Conservation (phyloP, 768 basidiomycete species). For the Mycena chlorophos region DNA sequence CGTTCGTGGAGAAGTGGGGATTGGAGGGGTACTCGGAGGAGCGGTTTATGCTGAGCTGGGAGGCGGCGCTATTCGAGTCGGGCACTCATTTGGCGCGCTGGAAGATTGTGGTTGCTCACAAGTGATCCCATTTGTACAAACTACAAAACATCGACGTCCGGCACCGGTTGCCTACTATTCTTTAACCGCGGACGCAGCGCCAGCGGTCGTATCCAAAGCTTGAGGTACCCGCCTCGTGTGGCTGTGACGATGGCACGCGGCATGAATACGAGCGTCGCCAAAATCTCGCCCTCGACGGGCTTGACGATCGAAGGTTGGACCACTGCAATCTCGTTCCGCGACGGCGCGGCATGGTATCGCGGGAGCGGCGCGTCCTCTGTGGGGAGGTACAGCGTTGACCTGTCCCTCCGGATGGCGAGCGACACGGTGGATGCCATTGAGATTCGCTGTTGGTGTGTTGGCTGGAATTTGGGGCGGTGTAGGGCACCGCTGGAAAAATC, state of each 20-base stretch:
- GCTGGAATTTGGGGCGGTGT: constrained; percentile 81
- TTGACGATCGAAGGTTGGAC: constrained; percentile 88
- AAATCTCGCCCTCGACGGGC: constrained; percentile 75
- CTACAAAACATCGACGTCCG: constrained; percentile 14
- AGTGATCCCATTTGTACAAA: constrained; percentile 8
- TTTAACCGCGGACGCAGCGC: constrained; percentile 41
- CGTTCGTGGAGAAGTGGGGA: constrained; percentile 34
- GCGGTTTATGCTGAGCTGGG: constrained; percentile 49
- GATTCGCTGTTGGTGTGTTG: constrained; percentile 68
- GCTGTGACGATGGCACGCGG: constrained; percentile 76
- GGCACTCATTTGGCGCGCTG: constrained; percentile 49
- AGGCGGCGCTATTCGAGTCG: constrained; percentile 47
- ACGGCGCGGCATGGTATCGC: constrained; percentile 85
- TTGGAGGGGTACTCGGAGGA: constrained; percentile 46
- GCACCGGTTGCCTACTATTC: constrained; percentile 11
- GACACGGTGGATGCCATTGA: constrained; percentile 82
- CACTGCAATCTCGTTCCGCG: constrained; percentile 84
- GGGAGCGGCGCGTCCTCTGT: constrained; percentile 45
- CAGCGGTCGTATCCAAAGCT: constrained; percentile 82
- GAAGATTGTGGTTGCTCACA: constrained; percentile 39
- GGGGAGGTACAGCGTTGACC: constrained; percentile 59
- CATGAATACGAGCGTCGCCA: constrained; percentile 75
- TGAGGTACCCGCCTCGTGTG: constrained; percentile 75
- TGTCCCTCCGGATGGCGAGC: constrained; percentile 64
- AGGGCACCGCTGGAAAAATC: constrained; percentile 89